Evolutionary conservation across 768 basidiomycete species (phyloP).

Genomic region (Roridomyces roridus): DNA sequence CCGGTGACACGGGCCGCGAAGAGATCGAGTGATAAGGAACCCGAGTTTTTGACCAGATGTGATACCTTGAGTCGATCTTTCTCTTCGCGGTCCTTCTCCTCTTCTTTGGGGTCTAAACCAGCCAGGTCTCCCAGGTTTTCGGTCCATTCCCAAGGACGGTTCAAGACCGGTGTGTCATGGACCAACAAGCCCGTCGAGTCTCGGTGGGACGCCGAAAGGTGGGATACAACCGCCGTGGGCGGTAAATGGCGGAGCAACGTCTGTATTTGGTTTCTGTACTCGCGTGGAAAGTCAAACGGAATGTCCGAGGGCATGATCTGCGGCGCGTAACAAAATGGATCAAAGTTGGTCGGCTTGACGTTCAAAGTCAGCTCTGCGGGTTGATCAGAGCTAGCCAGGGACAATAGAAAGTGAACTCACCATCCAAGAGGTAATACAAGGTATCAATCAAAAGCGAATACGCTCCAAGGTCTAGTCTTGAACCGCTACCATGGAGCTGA

Average conservation of each 20-base stretch:
- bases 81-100: conserved; percentile 46
- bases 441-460: conserved; percentile 79
- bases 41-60: conserved; percentile 62
- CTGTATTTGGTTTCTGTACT: conserved; percentile 62
- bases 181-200: conserved; percentile 59
- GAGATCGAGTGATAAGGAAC: conserved; percentile 73
- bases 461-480: conserved; percentile 57
- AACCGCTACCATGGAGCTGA: conserved; percentile 63
- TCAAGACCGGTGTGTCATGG: conserved; percentile 60
- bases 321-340: conserved; percentile 74
- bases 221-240: conserved; percentile 54
- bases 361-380: conserved; percentile 67
- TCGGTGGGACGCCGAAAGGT: conserved; percentile 64
- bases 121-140: conserved; percentile 73
- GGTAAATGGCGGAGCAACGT: conserved; percentile 63
- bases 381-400: background rate
- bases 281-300: conserved; percentile 59
- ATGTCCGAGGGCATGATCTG: conserved; percentile 54
- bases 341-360: conserved; percentile 56
- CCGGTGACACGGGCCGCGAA: conserved; percentile 73
- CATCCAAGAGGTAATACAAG: conserved; percentile 74
- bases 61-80: conserved; percentile 41
- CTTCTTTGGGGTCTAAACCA: conserved; percentile 49
- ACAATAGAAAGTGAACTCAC: conserved; percentile 42
- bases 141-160: conserved; percentile 88